Conservation (phyloP, 176 grass and related monocot species). For the Puya raimondii region DNA sequence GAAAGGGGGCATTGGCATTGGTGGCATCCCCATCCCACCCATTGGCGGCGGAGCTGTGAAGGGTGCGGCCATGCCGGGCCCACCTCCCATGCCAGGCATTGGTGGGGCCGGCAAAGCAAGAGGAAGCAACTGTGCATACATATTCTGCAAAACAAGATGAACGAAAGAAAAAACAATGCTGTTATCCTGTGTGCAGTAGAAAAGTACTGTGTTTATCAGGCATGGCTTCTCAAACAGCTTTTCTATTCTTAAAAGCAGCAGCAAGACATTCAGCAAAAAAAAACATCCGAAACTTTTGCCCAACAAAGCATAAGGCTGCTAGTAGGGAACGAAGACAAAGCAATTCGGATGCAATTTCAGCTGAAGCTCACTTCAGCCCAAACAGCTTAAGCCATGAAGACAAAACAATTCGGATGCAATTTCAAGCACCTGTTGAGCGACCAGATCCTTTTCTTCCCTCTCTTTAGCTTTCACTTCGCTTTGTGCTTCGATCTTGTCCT, state of each 20-base stretch:
- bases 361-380: no score
- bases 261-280: no score
- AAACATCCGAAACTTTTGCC: no score
- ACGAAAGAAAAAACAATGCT: constrained; percentile 7
- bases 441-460: constrained; percentile 80
- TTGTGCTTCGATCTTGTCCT: constrained; percentile 77
- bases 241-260: no score
- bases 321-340: neutral
- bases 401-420: neutral
- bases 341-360: neutral
- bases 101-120: constrained; percentile 84
- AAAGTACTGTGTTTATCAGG: no score
- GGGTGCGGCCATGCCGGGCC: constrained; percentile 26
- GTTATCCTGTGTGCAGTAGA: neutral
- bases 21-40: constrained; percentile 74
- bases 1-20: constrained; percentile 45
- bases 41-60: constrained; percentile 41
- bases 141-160: constrained; percentile 58
- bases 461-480: constrained; percentile 77
- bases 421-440: constrained; percentile 68
- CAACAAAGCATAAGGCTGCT: no score
- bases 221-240: no score
- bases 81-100: constrained; percentile 53
- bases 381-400: no score
- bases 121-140: constrained; percentile 89